Percentiles rank a stretch among this genome's conserved stretches.
phyloP scores from a whole-genome alignment of 2,329 filamentous ascomycete genomes.

The Fusarium falciforme region DNA sequence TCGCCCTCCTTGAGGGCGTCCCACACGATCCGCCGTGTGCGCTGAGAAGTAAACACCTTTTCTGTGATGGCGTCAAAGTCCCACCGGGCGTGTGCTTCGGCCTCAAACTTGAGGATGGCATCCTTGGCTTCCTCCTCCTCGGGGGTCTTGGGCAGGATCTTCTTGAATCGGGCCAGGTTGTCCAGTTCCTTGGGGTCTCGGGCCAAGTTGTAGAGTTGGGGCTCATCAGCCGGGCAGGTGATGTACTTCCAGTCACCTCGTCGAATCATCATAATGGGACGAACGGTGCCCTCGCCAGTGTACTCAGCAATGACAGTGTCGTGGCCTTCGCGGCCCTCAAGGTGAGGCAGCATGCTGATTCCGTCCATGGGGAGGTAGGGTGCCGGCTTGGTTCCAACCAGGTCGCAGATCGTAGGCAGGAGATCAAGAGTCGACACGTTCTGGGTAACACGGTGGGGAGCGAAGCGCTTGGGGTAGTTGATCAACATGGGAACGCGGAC shows the following conservation, averaged over 20 bases:
- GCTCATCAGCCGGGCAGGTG: conserved; percentile 83
- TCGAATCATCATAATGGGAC: conserved; percentile 93
- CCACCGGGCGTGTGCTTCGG: conserved; percentile 82
- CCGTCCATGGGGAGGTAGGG: conserved; percentile 87
- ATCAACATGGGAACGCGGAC: conserved; percentile 90
- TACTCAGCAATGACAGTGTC: conserved; percentile 97
- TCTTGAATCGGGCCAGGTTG: conserved; percentile 71
- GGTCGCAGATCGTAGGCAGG: conserved; percentile 86
- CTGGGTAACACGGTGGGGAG: conserved; percentile 79
- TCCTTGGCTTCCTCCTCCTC: conserved; percentile 60
- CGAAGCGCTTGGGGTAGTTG: conserved; percentile 80
- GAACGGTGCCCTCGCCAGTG: conserved; percentile 90
- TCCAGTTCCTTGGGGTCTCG: conserved; percentile 80
- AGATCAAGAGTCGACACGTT: conserved; percentile 94
- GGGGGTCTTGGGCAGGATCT: conserved; percentile 52
- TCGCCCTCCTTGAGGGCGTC: conserved; percentile 79
- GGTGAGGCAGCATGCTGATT: conserved; percentile 81
- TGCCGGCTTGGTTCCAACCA: conserved; percentile 78
- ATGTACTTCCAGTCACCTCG: conserved; percentile 92
- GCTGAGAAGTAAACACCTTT: conserved; percentile 81
- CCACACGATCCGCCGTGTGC: conserved; percentile 83
- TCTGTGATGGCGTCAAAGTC: conserved; percentile 82
- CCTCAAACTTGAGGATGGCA: conserved; percentile 74
- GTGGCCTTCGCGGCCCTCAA: conserved; percentile 72
- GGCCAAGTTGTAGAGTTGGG: conserved; percentile 84